Percentiles rank a stretch among this genome's conserved stretches.
These are phyloP conservation scores for Thalassiosira exigua DNA, from an alignment of 352 stramenopile genomes.

Conservation along the genomic window DNA sequence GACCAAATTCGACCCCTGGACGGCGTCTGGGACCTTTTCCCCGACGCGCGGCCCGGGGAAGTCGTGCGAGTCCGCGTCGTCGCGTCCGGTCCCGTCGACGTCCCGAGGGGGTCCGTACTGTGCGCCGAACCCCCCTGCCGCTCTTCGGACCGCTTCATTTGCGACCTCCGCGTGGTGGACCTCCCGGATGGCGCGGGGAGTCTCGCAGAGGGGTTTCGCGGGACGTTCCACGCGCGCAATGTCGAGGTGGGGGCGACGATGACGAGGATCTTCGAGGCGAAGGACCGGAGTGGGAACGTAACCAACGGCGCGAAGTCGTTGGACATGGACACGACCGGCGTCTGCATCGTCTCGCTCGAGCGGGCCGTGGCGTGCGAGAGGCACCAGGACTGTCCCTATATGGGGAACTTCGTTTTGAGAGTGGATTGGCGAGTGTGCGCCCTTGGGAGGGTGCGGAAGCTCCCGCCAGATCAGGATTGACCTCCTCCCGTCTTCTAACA, in stretches of 20 bases:
- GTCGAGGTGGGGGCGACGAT: conserved; percentile 94
- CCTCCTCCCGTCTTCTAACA: no score
- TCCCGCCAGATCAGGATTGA: no score
- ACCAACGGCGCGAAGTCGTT: conserved; percentile 95
- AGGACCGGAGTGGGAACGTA: conserved; percentile 90
- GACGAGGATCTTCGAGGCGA: conserved; percentile 89
- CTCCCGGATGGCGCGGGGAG: conserved; percentile 96
- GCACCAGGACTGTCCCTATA: conserved; percentile 93
- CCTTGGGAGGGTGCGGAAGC: no score
- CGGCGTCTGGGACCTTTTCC: conserved; percentile 90
- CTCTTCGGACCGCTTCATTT: conserved; percentile 87
- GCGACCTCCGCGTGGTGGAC: conserved; percentile 93
- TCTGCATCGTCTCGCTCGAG: conserved; percentile 92
- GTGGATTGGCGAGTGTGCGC: no score
- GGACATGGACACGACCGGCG: conserved; percentile 92
- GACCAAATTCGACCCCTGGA: no score
- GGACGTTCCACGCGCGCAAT: conserved; percentile 97
- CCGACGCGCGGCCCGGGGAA: conserved; percentile 95
- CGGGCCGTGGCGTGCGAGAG: conserved; percentile 94
- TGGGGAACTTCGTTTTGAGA: conserved; percentile 97
- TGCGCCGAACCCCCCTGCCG: conserved; percentile 84
- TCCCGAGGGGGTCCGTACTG: conserved; percentile 92
- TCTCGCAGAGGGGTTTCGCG: conserved; percentile 96
- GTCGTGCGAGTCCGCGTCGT: conserved; percentile 97
- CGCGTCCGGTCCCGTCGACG: conserved; percentile 86